A percentile compares a stretch with the other conserved stretches of the same genome.
Evolutionary conservation across 2,329 filamentous ascomycete species (phyloP).

Genomic region (Neocucurbitaria cava): DNA sequence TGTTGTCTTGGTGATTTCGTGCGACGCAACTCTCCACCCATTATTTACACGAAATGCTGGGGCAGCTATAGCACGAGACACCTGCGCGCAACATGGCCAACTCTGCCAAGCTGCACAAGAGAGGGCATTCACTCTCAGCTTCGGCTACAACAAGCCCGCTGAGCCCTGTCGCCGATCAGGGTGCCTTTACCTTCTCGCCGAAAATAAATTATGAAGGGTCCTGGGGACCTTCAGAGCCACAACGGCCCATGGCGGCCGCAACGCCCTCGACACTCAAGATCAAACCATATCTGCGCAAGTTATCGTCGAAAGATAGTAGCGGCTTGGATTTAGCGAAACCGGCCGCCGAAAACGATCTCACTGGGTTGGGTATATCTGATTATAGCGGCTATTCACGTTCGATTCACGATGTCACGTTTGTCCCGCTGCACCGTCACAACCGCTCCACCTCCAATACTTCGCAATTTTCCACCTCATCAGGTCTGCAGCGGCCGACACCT

Average conservation of each 20-base stretch:
- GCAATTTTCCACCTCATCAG: constrained; percentile 59
- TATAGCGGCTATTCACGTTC: constrained; percentile 49
- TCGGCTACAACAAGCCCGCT: constrained; percentile 44
- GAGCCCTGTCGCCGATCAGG: constrained; percentile 38
- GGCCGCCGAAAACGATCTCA: constrained; percentile 61
- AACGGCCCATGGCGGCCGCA: constrained; percentile 32
- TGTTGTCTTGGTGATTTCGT: constrained; percentile 3
- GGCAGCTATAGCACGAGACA: not conserved
- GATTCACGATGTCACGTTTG: constrained; percentile 54
- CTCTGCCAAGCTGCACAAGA: constrained; percentile 37
- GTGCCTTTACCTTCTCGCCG: constrained; percentile 42
- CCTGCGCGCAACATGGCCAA: constrained; percentile 10
- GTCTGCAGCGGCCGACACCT: constrained; percentile 57
- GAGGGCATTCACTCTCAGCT: constrained; percentile 49
- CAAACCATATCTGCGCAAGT: constrained; percentile 63
- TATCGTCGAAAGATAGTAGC: constrained; percentile 57
- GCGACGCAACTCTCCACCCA: not conserved
- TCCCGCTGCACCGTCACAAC: constrained; percentile 52
- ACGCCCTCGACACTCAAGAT: constrained; percentile 51
- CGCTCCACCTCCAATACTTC: constrained; percentile 64
- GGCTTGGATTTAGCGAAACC: constrained; percentile 64
- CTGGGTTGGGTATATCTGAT: constrained; percentile 63
- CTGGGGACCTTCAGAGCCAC: constrained; percentile 29
- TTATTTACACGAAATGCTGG: not conserved
- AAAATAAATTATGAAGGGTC: constrained; percentile 45